phyloP scores from a whole-genome alignment of 805 yeast genomes.

The Candida berthetii region DNA sequence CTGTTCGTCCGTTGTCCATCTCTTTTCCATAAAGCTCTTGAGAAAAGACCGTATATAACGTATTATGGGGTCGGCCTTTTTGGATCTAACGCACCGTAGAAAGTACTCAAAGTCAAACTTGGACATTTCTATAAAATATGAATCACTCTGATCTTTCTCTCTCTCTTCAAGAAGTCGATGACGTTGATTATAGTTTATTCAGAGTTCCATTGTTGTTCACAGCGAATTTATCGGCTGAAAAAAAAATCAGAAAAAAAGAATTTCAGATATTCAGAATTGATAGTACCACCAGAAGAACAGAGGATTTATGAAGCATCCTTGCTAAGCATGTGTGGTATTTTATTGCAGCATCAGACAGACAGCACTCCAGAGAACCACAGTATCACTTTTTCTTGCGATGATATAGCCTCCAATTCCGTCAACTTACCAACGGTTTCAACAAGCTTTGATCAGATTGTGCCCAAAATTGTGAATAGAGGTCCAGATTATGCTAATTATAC shows the following conservation, averaged over 20 bases:
- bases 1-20: constrained; percentile 76
- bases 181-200: too few relatives aligned
- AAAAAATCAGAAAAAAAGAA: too few relatives aligned
- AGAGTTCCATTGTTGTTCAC: too few relatives aligned
- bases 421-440: background rate
- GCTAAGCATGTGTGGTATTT: background rate
- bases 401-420: background rate
- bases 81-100: constrained; percentile 60
- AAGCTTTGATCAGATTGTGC: constrained; percentile 9
- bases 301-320: too few relatives aligned
- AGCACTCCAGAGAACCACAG: background rate
- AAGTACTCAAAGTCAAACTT: constrained; percentile 81
- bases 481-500: constrained; percentile 44
- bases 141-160: too few relatives aligned
- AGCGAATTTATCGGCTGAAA: too few relatives aligned
- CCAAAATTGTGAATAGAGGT: constrained; percentile 52
- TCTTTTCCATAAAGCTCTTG: constrained; percentile 52
- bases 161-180: too few relatives aligned
- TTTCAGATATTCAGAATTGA: too few relatives aligned
- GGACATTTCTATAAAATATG: constrained; percentile 1
- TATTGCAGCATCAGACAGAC: background rate
- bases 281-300: too few relatives aligned
- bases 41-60: constrained; percentile 82
- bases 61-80: constrained; percentile 83
- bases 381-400: background rate